phyloP scores from a whole-genome alignment of 768 basidiomycete genomes.

The Mycena vulgaris region DNA sequence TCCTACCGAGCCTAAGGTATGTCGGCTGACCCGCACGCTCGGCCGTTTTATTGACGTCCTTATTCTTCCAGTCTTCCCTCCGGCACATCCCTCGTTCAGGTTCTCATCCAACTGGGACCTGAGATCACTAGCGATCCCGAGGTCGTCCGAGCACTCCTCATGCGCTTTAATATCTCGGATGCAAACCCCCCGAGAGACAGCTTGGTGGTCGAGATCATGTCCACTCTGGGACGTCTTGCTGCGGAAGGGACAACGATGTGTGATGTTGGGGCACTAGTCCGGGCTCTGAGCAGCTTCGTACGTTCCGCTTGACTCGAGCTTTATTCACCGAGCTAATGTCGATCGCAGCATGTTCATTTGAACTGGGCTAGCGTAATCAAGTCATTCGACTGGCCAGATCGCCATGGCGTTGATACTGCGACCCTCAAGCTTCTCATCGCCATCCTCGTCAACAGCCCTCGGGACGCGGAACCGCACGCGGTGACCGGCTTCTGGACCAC shows the following conservation, averaged over 20 bases:
- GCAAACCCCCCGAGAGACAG: conserved; percentile 78
- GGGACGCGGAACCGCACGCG: conserved; percentile 82
- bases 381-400: conserved; percentile 88
- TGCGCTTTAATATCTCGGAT: conserved; percentile 84
- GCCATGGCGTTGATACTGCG: conserved; percentile 90
- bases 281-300: conserved; percentile 82
- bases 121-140: conserved; percentile 86
- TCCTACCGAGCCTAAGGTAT: conserved; percentile 84
- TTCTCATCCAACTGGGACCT: conserved; percentile 82
- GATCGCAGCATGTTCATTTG: conserved; percentile 70
- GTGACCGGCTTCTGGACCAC: conserved; percentile 88
- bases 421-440: conserved; percentile 92
- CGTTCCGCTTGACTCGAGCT: conserved; percentile 49
- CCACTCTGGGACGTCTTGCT: conserved; percentile 76
- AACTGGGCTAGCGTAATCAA: conserved; percentile 89
- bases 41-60: conserved; percentile 34
- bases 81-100: conserved; percentile 80
- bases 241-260: conserved; percentile 81
- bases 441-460: conserved; percentile 86
- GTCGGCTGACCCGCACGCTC: conserved; percentile 37
- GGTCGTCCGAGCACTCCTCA: conserved; percentile 75
- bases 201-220: conserved; percentile 81
- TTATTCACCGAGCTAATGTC: neutral
- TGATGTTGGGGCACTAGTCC: conserved; percentile 82
- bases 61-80: conserved; percentile 69